phyloP scores from a whole-genome alignment of 139 green algal genomes.

The Closterium sp. region DNA sequence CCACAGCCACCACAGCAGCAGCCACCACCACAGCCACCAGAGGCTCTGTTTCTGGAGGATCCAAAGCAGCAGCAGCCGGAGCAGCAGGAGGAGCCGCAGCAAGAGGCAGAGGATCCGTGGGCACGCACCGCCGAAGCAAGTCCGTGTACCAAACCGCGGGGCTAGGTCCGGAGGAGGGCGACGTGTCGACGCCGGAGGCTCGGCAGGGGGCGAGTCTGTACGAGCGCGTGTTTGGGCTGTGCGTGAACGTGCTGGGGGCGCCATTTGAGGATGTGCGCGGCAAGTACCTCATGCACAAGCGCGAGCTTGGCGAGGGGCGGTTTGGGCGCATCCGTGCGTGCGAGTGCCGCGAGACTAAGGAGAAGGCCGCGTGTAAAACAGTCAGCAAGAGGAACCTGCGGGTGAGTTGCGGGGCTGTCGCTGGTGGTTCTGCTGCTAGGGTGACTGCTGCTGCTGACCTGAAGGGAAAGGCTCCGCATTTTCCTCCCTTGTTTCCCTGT shows the following conservation, averaged over 20 bases:
- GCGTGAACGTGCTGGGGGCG: neutral
- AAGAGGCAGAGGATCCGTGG: neutral
- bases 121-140: slow-evolving; percentile 2
- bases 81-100: neutral
- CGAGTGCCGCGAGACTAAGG: neutral
- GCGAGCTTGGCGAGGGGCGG: neutral
- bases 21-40: neutral
- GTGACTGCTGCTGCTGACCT: no score
- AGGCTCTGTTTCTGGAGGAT: no score
- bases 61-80: neutral
- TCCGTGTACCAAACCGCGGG: neutral
- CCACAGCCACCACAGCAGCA: neutral
- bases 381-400: slow-evolving; percentile 4
- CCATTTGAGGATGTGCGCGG: neutral
- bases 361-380: neutral
- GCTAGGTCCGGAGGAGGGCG: neutral
- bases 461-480: no score
- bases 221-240: slow-evolving; percentile 1
- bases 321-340: neutral
- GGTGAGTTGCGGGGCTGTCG: no score
- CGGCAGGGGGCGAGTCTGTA: neutral
- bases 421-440: no score
- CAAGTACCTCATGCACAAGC: neutral
- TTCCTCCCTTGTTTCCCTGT: no score
- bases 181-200: neutral